These are phyloP conservation scores for Sphagnum contortum DNA, from an alignment of 225 moss, liverwort and hornwort species.

Conservation along the genomic window DNA sequence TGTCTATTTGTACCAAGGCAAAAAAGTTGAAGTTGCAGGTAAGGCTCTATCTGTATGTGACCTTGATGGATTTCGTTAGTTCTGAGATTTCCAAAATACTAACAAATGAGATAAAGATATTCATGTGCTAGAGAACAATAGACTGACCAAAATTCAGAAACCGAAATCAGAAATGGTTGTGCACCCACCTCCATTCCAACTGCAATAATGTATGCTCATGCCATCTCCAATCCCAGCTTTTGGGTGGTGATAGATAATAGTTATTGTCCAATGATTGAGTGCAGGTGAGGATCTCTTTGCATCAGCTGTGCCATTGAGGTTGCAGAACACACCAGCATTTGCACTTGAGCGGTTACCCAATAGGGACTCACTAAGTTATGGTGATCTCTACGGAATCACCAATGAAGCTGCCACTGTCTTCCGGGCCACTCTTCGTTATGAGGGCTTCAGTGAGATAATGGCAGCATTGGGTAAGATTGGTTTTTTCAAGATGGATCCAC, in stretches of 20 bases:
- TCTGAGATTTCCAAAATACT: background rate
- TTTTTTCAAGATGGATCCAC: constrained; percentile 42
- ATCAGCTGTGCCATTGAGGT: constrained; percentile 48
- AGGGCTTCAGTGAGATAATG: constrained; percentile 88
- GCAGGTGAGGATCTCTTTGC: constrained; percentile 79
- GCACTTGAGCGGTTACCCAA: constrained; percentile 84
- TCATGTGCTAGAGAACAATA: no score
- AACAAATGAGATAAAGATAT: no score
- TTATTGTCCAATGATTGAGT: constrained; percentile 1
- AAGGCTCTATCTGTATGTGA: background rate
- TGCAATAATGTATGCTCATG: no score
- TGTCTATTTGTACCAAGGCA: constrained; percentile 51
- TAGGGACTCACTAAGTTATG: constrained; percentile 75
- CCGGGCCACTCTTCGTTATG: constrained; percentile 80
- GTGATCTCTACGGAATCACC: constrained; percentile 68
- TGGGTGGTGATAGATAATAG: no score
- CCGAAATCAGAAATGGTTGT: no score
- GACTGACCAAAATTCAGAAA: no score
- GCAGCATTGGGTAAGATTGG: constrained; percentile 66
- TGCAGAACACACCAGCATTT: constrained; percentile 62
- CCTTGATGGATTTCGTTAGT: background rate
- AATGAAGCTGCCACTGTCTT: constrained; percentile 78
- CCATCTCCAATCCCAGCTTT: no score
- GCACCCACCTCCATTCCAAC: no score
- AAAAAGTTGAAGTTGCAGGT: constrained; percentile 65